phyloP scores from a whole-genome alignment of 2,329 filamentous ascomycete genomes.

The Ustilaginoidea virens region DNA sequence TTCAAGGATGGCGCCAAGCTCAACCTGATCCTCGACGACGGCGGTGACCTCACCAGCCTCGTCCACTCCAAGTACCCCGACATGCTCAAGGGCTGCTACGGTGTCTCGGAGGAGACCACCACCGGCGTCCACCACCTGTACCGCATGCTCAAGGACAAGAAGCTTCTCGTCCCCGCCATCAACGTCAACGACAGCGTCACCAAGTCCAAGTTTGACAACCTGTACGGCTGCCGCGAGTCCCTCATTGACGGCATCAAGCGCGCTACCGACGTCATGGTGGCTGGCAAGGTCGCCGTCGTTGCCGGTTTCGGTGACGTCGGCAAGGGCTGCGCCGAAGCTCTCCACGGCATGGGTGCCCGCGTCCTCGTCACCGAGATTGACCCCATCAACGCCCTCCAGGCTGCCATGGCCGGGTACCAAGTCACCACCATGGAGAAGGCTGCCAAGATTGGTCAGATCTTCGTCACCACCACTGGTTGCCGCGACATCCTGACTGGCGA shows the following conservation, averaged over 20 bases:
- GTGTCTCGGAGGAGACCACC: conserved; percentile 98
- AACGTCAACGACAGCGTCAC: conserved; percentile 99
- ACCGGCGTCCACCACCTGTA: conserved; percentile 99
- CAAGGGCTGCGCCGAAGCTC: conserved; percentile 94
- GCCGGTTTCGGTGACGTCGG: conserved; percentile 98
- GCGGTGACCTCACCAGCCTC: conserved; percentile 89
- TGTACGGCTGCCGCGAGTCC: conserved; percentile 98
- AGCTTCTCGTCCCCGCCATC: conserved; percentile 86
- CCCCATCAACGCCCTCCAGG: conserved; percentile 98
- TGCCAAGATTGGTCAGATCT: conserved; percentile 80
- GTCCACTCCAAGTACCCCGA: conserved; percentile 98
- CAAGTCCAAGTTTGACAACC: conserved; percentile 99
- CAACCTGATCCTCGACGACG: conserved; percentile 98
- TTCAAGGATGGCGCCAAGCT: conserved; percentile 96
- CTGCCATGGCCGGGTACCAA: conserved; percentile 92
- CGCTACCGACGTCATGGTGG: conserved; percentile 99
- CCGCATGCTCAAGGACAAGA: conserved; percentile 85
- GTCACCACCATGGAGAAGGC: conserved; percentile 98
- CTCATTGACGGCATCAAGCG: conserved; percentile 99
- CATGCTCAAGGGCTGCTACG: conserved; percentile 95
- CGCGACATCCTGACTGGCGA: conserved; percentile 85
- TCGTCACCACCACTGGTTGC: conserved; percentile 98
- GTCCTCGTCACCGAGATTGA: conserved; percentile 95
- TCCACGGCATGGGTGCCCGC: conserved; percentile 92
- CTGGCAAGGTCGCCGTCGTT: conserved; percentile 94